A percentile compares a stretch with the other conserved stretches of the same genome.
Conservation (phyloP, 306 rosid species). For the Hippophae tibetana region DNA sequence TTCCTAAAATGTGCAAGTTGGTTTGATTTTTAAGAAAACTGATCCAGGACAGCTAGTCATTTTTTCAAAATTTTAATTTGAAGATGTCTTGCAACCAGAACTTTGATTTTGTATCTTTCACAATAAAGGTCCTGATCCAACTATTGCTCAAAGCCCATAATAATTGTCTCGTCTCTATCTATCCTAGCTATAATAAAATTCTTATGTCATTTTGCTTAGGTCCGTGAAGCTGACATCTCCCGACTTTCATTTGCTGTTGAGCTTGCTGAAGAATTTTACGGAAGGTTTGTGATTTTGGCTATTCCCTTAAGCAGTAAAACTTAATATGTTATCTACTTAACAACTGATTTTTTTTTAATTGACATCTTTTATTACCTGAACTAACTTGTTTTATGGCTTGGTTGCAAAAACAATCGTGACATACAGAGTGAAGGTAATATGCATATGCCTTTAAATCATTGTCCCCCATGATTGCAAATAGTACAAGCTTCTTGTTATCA, state of each 20-base stretch:
- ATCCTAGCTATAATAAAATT: constrained; percentile 6
- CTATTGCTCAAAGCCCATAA: constrained; percentile 1
- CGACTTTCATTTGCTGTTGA: constrained; percentile 95
- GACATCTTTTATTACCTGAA: constrained; percentile 8
- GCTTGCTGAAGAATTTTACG: constrained; percentile 98
- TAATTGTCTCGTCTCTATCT: constrained; percentile 4
- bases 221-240: constrained; percentile 96
- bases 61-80: too few relatives aligned
- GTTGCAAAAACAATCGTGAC: constrained; percentile 24
- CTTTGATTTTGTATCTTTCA: not conserved
- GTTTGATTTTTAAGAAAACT: too few relatives aligned
- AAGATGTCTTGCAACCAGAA: too few relatives aligned
- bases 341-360: not conserved
- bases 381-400: constrained; percentile 33
- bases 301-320: not conserved
- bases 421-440: constrained; percentile 85
- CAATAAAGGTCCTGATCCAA: not conserved
- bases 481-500: too few relatives aligned
- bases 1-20: too few relatives aligned
- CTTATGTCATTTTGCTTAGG: constrained; percentile 40
- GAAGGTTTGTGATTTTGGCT: constrained; percentile 50
- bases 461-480: not conserved
- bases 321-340: not conserved
- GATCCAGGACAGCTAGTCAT: too few relatives aligned
- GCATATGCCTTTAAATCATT: constrained; percentile 13